Conservation (phyloP, 1,139 yeast species). For the Lodderomyces margitis region DNA sequence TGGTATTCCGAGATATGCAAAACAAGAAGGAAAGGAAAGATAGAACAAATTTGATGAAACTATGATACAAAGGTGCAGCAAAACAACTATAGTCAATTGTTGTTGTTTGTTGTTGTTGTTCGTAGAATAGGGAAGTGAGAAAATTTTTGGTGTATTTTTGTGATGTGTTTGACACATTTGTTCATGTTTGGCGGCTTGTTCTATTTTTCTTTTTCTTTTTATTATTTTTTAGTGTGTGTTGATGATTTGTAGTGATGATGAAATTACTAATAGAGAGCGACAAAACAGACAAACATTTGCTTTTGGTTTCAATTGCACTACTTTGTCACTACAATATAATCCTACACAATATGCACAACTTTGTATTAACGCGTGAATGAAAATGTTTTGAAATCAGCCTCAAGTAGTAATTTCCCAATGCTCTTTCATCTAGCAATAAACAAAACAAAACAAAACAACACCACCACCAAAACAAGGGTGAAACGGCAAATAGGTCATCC, state of each 20-base stretch:
- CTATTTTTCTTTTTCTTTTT: too few relatives aligned
- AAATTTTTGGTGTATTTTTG: neutral
- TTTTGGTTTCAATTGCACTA: neutral
- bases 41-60: neutral
- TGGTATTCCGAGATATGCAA: constrained; percentile 3
- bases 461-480: neutral
- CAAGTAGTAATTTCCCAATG: neutral
- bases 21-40: neutral
- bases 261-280: too few relatives aligned
- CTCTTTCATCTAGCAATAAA: neutral
- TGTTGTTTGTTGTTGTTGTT: neutral
- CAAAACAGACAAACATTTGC: too few relatives aligned
- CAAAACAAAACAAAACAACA: neutral
- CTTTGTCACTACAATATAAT: neutral
- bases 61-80: constrained; percentile 1
- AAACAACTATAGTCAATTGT: neutral
- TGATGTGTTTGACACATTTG: constrained; percentile 1
- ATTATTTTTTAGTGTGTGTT: too few relatives aligned
- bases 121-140: neutral
- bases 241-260: too few relatives aligned
- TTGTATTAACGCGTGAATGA: too few relatives aligned
- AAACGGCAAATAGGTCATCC: neutral
- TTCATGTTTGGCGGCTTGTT: too few relatives aligned
- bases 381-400: constrained; percentile 1
- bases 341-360: constrained; percentile 1